Evolutionary conservation across 495 filamentous ascomycete species (phyloP), one percentile per base, ranked within the genome.

Genomic region (Parmelia sp.): DNA sequence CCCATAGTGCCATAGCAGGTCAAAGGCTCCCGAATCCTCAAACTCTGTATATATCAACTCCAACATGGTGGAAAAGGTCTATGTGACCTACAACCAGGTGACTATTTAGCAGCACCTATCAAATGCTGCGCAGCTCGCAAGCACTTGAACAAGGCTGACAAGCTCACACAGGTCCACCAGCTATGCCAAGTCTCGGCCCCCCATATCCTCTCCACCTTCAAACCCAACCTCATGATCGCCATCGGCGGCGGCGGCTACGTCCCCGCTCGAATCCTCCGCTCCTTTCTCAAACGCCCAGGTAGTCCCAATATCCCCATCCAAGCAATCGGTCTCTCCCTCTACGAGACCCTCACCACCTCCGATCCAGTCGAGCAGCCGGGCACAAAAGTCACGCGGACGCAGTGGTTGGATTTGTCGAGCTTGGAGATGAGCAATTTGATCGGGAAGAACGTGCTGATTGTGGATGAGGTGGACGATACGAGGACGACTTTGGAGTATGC

Each of bases 401-500:
- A 99, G 81, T 99, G 94, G 94, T 84, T 99, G 51, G 94, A 99
- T 75, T 80, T 99, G 65, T 87, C 83, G 70, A 89, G 88, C 49
- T 81, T 97, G 45, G 87, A 92, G 73, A 97, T 96, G 84, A 82
- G 87, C 73, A 94, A 90, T 77, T 75, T 99, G 71, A 88, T 99
- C 65, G 94, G 94, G 72, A 96, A 96, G 85, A 91, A 92, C 74
- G 90, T 99, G 62, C 82, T 99, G 57, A 99, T 99, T 66, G 95
- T 99, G 9, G 94, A 99, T 71, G 94, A 99, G 82, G 94, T 99
- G 15, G 94, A 99, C 74, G 94, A 99, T 75, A 97, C 94, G 36
- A 84, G 94, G 68, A 99, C 94, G 19, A 99, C 94, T 8, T 81
- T 99, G 58, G 91, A 97, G 75, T 99, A 97, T 71, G 95, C 95